Evolutionary conservation across 2,329 filamentous ascomycete genomes (phyloP).

Genomic region (Talaromyces sp.): DNA sequence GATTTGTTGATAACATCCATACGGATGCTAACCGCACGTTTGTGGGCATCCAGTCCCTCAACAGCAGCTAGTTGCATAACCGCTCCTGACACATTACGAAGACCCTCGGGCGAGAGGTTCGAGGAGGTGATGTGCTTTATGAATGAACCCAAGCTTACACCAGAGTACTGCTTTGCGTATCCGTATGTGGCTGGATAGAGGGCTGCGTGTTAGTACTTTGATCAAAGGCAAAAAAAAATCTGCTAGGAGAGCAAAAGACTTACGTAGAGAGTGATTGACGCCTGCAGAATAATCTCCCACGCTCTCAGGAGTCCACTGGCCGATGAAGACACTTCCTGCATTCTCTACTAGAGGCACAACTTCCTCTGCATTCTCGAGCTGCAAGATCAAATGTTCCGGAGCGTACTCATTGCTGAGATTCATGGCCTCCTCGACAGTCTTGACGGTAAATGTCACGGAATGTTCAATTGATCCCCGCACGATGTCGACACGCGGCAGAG

Average conservation of each 20-base stretch:
- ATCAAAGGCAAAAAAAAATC: neutral
- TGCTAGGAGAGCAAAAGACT: constrained; percentile 39
- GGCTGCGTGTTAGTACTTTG: constrained; percentile 21
- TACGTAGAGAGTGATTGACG: constrained; percentile 95
- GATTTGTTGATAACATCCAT: constrained; percentile 43
- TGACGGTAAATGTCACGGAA: constrained; percentile 78
- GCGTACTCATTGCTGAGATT: constrained; percentile 87
- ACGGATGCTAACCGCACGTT: constrained; percentile 64
- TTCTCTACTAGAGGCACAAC: constrained; percentile 79
- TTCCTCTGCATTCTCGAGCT: constrained; percentile 70
- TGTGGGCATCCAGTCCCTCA: constrained; percentile 90
- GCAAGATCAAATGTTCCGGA: constrained; percentile 92
- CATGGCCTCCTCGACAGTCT: constrained; percentile 67
- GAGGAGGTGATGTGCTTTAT: constrained; percentile 97
- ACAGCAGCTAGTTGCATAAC: constrained; percentile 95
- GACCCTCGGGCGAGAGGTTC: constrained; percentile 76
- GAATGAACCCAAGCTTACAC: constrained; percentile 92
- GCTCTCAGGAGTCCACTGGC: constrained; percentile 93
- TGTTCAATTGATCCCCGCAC: constrained; percentile 85
- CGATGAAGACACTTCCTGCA: constrained; percentile 92
- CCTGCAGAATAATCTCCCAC: constrained; percentile 97
- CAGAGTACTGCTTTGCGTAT: constrained; percentile 97
- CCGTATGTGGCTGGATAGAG: constrained; percentile 74
- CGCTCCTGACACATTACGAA: constrained; percentile 77
- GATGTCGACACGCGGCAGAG: constrained; percentile 85